Evolutionary conservation across 805 yeast genomes (phyloP), one percentile per base, ranked within the genome.

Genomic region (Barnettozyma californica): DNA sequence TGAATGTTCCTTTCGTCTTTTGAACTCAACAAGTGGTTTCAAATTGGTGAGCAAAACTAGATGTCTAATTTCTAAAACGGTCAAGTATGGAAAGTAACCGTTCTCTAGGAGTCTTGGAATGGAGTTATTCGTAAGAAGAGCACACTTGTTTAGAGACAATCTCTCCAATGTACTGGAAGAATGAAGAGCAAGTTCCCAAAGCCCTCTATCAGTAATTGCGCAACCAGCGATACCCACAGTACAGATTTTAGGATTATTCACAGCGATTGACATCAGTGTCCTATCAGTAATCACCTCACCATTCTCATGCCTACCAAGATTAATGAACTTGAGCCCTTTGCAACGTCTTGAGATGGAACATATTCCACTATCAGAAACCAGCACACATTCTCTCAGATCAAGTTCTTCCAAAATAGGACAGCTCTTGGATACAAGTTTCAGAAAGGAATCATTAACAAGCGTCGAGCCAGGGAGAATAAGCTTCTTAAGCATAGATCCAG

Each of bases 201-300:
- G 69, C 5, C 87, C 74, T 39, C 80, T 73, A 67, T 91, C 96
- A 8, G 87, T 79, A 18, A 91, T 76, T 40, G 77, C 72, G 64
- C 96, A 88, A 7, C 98, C 98, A 0, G 97, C 96, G 19, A 89
- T 68, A 0, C 97, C 97, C 40, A 91, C 69, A 0, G 97, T 89
- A 41, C 74, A 41, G 84, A 71, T 19, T 9, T 68, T 62, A 21
- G 64, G 61, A 83, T 41, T 53, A 56, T 77, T 77, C 33, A 71
- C 70, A 9, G 81, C 76, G 25, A 90, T 66, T 13, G 76, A 74
- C 13, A 77, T 68, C 23, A 90, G 63, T 7, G 94, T 80, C 34
- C 77, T 70, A 68, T 87, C 92, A 1, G 95, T 83, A 43, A 91
- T 78, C 27, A 76, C 65, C 38, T 79, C 76, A 33, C 91, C 87